phyloP scores from a whole-genome alignment of 1,284 basidiomycete species.

The Mycosarcoma mackinlayi region DNA sequence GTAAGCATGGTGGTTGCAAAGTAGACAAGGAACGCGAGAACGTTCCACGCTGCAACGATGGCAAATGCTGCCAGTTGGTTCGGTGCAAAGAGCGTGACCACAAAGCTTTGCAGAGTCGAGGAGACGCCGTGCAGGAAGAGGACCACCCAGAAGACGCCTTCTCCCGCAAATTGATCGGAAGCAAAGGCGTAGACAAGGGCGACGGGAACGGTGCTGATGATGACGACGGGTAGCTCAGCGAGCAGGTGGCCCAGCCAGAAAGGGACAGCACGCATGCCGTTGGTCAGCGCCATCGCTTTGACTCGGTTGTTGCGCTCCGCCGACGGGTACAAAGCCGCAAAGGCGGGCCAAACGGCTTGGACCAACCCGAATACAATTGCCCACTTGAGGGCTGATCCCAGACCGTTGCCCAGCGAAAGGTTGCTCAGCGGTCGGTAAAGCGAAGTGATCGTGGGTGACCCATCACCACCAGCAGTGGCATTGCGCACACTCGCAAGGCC shows the following conservation, averaged over 20 bases:
- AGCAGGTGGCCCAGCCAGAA: conserved; percentile 83
- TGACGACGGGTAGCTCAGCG: conserved; percentile 76
- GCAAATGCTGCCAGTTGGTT: conserved; percentile 82
- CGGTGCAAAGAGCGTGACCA: conserved; percentile 57
- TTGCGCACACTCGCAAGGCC: conserved; percentile 21
- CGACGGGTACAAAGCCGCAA: conserved; percentile 80
- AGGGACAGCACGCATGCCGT: conserved; percentile 78
- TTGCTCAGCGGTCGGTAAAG: conserved; percentile 24
- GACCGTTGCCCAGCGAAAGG: conserved; percentile 32
- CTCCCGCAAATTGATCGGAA: conserved; percentile 76
- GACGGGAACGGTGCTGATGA: conserved; percentile 75
- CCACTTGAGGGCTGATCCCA: conserved; percentile 40
- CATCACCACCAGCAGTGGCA: conserved; percentile 6
- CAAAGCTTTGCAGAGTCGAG: conserved; percentile 34
- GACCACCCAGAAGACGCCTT: conserved; percentile 76
- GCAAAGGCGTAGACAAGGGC: conserved; percentile 74
- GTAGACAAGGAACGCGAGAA: conserved; percentile 76
- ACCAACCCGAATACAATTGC: conserved; percentile 39
- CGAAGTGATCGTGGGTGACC: conserved; percentile 27
- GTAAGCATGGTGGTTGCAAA: conserved; percentile 77
- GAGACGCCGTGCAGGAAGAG: conserved; percentile 79
- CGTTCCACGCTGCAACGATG: conserved; percentile 78
- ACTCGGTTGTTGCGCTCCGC: conserved; percentile 77
- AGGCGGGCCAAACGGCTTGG: conserved; percentile 80
- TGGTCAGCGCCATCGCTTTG: conserved; percentile 82